Evolutionary conservation across 2,329 filamentous ascomycete species (phyloP).

Genomic region (Neofusicoccum sp.): DNA sequence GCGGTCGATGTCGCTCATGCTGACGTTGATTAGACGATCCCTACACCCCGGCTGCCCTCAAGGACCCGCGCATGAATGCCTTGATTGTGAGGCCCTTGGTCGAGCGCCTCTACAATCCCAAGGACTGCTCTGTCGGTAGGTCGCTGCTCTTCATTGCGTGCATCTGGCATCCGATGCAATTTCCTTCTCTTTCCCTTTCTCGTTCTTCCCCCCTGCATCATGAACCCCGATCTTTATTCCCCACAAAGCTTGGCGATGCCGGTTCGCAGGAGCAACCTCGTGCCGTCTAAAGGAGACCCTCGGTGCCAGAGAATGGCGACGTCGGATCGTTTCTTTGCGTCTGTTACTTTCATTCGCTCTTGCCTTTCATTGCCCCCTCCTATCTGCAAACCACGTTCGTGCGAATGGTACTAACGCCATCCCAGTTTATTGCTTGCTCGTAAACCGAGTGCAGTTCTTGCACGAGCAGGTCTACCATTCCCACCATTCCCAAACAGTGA

Average conservation of each 20-base stretch:
- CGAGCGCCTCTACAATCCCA: conserved; percentile 75
- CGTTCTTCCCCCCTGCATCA: neutral
- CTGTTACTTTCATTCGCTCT: neutral
- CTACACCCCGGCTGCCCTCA: conserved; percentile 71
- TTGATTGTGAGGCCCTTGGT: conserved; percentile 76
- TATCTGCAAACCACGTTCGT: neutral
- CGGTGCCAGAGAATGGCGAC: too few relatives aligned
- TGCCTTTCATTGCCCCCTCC: neutral
- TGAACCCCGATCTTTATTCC: neutral
- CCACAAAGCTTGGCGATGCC: neutral
- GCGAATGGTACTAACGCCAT: neutral
- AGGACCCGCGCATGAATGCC: conserved; percentile 78
- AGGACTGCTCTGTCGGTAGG: conserved; percentile 74
- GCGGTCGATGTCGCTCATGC: neutral
- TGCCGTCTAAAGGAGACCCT: too few relatives aligned
- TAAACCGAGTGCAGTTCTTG: conserved; percentile 77
- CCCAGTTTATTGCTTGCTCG: conserved; percentile 75
- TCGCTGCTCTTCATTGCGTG: too few relatives aligned
- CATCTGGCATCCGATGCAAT: too few relatives aligned
- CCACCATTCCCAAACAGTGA: conserved; percentile 76
- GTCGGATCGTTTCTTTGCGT: neutral
- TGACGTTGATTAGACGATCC: conserved; percentile 52
- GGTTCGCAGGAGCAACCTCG: too few relatives aligned
- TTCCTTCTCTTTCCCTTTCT: neutral
- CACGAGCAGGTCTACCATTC: conserved; percentile 69